phyloP scores from a whole-genome alignment of 306 rosid genomes.

The Gastrolobium villosum region DNA sequence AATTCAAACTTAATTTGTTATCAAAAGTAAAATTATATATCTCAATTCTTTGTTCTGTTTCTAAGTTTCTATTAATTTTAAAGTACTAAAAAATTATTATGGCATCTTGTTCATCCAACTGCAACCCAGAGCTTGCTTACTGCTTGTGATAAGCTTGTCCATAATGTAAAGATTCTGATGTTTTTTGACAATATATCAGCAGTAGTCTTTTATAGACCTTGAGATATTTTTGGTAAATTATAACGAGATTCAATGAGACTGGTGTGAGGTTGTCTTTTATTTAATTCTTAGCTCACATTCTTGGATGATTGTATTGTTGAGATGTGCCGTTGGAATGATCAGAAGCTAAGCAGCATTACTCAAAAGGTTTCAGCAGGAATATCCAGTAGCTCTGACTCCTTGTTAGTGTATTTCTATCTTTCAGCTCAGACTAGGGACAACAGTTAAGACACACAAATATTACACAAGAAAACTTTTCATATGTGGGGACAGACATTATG shows the following conservation, averaged over 20 bases:
- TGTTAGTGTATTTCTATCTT: constrained; percentile 31
- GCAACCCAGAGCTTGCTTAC: constrained; percentile 1
- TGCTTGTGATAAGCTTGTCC: constrained; percentile 25
- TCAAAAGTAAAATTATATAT: constrained; percentile 16
- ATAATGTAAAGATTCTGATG: background rate
- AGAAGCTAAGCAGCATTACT: constrained; percentile 1
- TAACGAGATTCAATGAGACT: constrained; percentile 7
- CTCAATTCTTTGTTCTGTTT: constrained; percentile 1
- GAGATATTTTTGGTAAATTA: constrained; percentile 32
- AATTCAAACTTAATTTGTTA: background rate
- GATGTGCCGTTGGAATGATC: constrained; percentile 13
- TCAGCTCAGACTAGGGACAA: constrained; percentile 37
- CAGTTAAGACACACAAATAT: background rate
- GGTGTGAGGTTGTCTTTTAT: constrained; percentile 21
- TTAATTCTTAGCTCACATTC: constrained; percentile 23
- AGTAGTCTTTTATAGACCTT: background rate
- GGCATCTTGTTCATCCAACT: background rate
- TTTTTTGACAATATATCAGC: constrained; percentile 28
- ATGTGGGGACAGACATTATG: constrained; percentile 19
- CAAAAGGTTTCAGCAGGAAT: constrained; percentile 34
- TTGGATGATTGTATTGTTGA: constrained; percentile 23
- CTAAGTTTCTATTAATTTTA: background rate
- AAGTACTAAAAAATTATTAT: background rate
- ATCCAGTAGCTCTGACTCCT: constrained; percentile 33
- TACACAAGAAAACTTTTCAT: background rate